These are phyloP conservation scores for Vicia sativa DNA, from an alignment of 306 rosid species.

Conservation along the genomic window DNA sequence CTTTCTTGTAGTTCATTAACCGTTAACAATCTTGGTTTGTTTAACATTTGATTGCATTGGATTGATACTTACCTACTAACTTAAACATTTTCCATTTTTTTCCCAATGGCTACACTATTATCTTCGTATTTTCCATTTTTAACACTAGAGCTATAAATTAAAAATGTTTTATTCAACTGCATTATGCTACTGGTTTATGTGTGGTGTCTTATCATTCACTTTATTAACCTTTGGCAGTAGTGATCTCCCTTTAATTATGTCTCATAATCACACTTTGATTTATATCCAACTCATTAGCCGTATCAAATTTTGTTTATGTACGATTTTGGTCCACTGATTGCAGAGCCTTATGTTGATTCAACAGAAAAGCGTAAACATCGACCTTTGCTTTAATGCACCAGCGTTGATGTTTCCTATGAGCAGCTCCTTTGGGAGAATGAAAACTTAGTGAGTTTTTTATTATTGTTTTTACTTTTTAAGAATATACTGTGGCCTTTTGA, in stretches of 20 bases:
- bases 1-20: too few relatives aligned
- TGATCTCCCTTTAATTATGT: constrained; percentile 20
- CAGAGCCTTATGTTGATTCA: constrained; percentile 50
- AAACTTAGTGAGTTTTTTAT: constrained; percentile 16
- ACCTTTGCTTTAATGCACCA: constrained; percentile 53
- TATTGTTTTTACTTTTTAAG: constrained; percentile 54
- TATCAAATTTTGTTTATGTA: constrained; percentile 21
- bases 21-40: too few relatives aligned
- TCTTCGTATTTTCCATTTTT: too few relatives aligned
- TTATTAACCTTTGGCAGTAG: constrained; percentile 24
- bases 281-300: constrained; percentile 11
- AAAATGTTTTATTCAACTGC: constrained; percentile 27
- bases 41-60: too few relatives aligned
- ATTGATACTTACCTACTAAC: too few relatives aligned
- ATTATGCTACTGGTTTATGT: constrained; percentile 27
- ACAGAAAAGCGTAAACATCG: constrained; percentile 52
- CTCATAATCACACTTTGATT: constrained; percentile 37
- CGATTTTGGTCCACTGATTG: constrained; percentile 46
- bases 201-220: constrained; percentile 16
- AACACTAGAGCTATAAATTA: too few relatives aligned
- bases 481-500: constrained; percentile 89
- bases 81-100: too few relatives aligned
- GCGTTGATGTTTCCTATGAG: constrained; percentile 59
- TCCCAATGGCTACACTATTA: too few relatives aligned
- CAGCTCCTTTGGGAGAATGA: constrained; percentile 50